Evolutionary conservation across 768 basidiomycete species (phyloP).

Genomic region (Boletus barrowsii): DNA sequence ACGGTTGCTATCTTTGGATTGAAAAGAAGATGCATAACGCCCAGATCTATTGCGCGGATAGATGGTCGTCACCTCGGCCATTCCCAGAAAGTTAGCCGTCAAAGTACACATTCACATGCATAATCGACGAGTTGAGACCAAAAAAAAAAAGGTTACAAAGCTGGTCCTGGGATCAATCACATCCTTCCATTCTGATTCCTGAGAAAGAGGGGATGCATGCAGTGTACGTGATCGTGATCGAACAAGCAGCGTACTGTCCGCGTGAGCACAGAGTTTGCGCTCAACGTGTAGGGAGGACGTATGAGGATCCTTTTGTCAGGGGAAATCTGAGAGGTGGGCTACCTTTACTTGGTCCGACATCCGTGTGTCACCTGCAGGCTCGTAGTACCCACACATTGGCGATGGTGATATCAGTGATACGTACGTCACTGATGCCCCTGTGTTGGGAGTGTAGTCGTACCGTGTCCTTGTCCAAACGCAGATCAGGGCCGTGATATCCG

Average conservation of each 20-base stretch:
- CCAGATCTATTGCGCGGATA: not conserved
- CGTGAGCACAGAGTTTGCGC: not conserved
- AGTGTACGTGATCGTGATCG: conserved; percentile 7
- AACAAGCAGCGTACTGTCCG: not conserved
- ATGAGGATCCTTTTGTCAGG: conserved; percentile 4
- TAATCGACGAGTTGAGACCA: not conserved
- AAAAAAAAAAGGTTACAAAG: not conserved
- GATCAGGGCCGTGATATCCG: conserved; percentile 17
- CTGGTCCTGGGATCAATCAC: conserved; percentile 5
- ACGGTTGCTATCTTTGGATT: conserved; percentile 16
- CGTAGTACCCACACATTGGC: not conserved
- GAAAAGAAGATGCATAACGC: not conserved
- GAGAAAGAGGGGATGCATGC: conserved; percentile 4
- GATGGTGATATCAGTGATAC: no score
- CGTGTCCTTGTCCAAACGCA: not conserved
- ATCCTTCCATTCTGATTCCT: conserved; percentile 12
- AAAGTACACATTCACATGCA: not conserved
- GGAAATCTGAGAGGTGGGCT: not conserved
- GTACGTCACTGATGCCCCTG: no score
- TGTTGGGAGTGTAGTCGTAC: no score
- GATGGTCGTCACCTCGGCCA: conserved; percentile 1
- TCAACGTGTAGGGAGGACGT: conserved; percentile 14
- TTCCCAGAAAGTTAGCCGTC: conserved; percentile 3
- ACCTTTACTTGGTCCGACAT: no score
- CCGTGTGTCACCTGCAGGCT: no score